Percentiles rank a stretch among this genome's conserved stretches.
phyloP scores from a whole-genome alignment of 2,329 filamentous ascomycete species.

The Corinectria fuckeliana region DNA sequence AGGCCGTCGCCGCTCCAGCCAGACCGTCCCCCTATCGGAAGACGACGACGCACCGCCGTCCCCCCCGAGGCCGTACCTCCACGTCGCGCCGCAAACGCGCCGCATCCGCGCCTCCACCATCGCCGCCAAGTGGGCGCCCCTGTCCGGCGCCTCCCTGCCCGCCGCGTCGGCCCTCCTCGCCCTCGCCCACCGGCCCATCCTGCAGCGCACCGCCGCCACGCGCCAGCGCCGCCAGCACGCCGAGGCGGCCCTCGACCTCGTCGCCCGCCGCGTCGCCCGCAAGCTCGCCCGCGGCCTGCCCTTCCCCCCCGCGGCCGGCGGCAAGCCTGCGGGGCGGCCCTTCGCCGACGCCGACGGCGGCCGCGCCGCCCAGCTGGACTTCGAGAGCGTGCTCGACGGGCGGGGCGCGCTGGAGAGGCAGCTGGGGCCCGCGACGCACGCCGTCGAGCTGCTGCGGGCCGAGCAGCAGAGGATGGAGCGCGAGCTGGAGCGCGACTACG shows the following conservation, averaged over 20 bases:
- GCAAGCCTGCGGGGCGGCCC: conserved; percentile 20
- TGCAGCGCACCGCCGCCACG: conserved; percentile 60
- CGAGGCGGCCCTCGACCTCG: conserved; percentile 59
- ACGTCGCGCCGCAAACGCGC: conserved; percentile 58
- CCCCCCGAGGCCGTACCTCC: conserved; percentile 51
- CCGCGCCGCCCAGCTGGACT: conserved; percentile 67
- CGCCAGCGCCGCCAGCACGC: conserved; percentile 59
- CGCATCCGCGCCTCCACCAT: conserved; percentile 69
- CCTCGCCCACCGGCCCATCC: conserved; percentile 66
- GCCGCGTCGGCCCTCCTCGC: conserved; percentile 63
- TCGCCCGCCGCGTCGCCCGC: conserved; percentile 61
- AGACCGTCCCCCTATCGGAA: conserved; percentile 26
- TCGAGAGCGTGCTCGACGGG: conserved; percentile 68
- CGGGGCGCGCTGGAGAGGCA: conserved; percentile 61
- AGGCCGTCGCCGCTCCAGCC: conserved; percentile 23
- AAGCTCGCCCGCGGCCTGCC: conserved; percentile 67
- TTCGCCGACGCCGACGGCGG: conserved; percentile 45
- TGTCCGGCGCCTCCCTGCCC: conserved; percentile 61
- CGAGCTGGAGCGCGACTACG: conserved; percentile 63
- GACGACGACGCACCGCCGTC: conserved; percentile 34
- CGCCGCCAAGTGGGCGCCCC: conserved; percentile 69
- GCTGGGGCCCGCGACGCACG: conserved; percentile 68
- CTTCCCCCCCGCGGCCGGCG: conserved; percentile 62
- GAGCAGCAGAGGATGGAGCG: conserved; percentile 64
- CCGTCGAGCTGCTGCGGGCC: conserved; percentile 63